These are phyloP conservation scores for Neurospora cerealis DNA, from an alignment of 495 filamentous ascomycete species.

Conservation along the genomic window DNA sequence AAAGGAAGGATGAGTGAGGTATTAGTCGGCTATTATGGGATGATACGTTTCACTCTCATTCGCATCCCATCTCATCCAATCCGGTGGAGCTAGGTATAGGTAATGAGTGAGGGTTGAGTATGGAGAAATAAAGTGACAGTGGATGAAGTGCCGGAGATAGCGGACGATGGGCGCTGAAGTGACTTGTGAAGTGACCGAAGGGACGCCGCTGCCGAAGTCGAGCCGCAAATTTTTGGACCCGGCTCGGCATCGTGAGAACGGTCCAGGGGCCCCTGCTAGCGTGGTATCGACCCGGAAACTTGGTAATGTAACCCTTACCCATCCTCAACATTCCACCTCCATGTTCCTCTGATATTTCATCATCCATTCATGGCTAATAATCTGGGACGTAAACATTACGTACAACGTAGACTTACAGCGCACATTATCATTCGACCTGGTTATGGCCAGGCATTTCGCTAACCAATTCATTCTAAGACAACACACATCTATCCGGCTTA, in stretches of 20 bases:
- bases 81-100: background rate
- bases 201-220: background rate
- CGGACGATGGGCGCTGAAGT: background rate
- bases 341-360: background rate
- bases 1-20: background rate
- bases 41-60: background rate
- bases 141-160: background rate
- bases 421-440: background rate
- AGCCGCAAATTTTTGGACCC: background rate
- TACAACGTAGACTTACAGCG: background rate
- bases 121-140: background rate
- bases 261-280: conserved; percentile 9
- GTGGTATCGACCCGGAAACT: conserved; percentile 7
- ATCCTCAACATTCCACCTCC: background rate
- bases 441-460: background rate
- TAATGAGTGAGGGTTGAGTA: background rate
- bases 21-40: background rate
- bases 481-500: background rate
- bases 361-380: background rate
- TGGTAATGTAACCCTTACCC: conserved; percentile 2
- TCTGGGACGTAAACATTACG: background rate
- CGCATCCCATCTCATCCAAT: background rate
- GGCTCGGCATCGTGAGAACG: background rate
- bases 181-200: background rate
- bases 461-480: background rate